Percentiles rank a stretch among this genome's conserved stretches.
These are phyloP conservation scores for Blastosporella zonata DNA, from an alignment of 1,284 basidiomycete species.

Conservation along the genomic window DNA sequence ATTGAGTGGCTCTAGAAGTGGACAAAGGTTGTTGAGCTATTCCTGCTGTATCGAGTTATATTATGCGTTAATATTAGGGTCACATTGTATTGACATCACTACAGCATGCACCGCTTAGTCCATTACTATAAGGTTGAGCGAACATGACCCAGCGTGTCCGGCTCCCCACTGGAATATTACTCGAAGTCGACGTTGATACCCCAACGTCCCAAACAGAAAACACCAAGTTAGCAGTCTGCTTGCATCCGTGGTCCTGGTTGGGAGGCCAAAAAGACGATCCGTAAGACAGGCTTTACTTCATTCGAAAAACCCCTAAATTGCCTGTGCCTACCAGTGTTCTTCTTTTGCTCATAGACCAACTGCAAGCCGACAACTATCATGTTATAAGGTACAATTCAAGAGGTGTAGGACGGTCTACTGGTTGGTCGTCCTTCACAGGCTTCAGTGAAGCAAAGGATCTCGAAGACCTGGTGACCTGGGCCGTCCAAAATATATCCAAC, in stretches of 20 bases:
- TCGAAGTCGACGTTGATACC: conserved; percentile 26
- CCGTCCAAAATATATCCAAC: conserved; percentile 40
- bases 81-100: background rate
- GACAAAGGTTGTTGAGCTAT: no score
- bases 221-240: conserved; percentile 54
- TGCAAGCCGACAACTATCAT: conserved; percentile 48
- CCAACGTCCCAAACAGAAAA: conserved; percentile 12
- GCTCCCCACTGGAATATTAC: conserved; percentile 29
- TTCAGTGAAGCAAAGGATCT: conserved; percentile 66
- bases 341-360: conserved; percentile 29
- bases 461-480: conserved; percentile 56
- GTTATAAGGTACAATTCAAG: conserved; percentile 73
- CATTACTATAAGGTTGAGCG: background rate
- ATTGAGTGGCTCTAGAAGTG: no score
- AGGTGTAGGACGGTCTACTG: conserved; percentile 68
- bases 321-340: conserved; percentile 33
- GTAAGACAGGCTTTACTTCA: conserved; percentile 34
- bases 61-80: no score
- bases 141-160: conserved; percentile 19
- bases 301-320: background rate
- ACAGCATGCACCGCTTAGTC: background rate
- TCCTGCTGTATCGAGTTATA: no score
- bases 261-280: conserved; percentile 72
- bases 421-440: conserved; percentile 70
- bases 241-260: conserved; percentile 80